Conservation (phyloP, 805 yeast species). For the Candida easanensis region DNA sequence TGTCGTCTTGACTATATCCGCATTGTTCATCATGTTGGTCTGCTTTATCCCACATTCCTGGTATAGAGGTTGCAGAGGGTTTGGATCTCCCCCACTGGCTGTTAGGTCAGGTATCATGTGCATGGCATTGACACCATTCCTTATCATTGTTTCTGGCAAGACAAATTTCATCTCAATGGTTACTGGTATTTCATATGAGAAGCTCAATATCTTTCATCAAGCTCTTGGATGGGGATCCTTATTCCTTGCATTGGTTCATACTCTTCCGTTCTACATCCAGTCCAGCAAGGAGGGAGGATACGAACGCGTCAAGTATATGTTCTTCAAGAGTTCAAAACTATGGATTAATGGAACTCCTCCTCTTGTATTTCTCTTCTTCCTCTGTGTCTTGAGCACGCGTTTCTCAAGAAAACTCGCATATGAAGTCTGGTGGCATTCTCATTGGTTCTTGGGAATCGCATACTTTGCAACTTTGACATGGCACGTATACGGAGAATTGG, state of each 20-base stretch:
- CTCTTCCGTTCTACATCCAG: constrained; percentile 48
- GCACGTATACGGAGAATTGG: constrained; percentile 38
- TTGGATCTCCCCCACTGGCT: constrained; percentile 60
- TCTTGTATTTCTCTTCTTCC: constrained; percentile 39
- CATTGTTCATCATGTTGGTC: constrained; percentile 33
- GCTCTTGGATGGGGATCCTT: constrained; percentile 37
- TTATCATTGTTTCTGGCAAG: constrained; percentile 50
- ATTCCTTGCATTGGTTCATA: constrained; percentile 45
- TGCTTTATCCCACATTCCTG: constrained; percentile 45
- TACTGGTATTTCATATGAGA: constrained; percentile 56
- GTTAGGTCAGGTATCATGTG: constrained; percentile 52
- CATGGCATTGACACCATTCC: constrained; percentile 47
- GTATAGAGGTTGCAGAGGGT: constrained; percentile 50
- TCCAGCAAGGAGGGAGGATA: constrained; percentile 48
- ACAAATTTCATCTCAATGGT: constrained; percentile 44
- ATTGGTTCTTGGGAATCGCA: constrained; percentile 52
- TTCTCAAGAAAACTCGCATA: constrained; percentile 39
- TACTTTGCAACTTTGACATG: constrained; percentile 44
- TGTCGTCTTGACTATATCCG: constrained; percentile 31
- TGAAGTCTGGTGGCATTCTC: constrained; percentile 48
- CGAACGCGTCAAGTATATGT: constrained; percentile 23
- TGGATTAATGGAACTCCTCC: constrained; percentile 48
- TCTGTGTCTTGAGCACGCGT: constrained; percentile 43
- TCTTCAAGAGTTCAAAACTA: constrained; percentile 19
- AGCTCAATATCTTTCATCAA: constrained; percentile 50